Evolutionary conservation across 2,329 filamentous ascomycete genomes (phyloP).

Genomic region (Spiromastix sp.): DNA sequence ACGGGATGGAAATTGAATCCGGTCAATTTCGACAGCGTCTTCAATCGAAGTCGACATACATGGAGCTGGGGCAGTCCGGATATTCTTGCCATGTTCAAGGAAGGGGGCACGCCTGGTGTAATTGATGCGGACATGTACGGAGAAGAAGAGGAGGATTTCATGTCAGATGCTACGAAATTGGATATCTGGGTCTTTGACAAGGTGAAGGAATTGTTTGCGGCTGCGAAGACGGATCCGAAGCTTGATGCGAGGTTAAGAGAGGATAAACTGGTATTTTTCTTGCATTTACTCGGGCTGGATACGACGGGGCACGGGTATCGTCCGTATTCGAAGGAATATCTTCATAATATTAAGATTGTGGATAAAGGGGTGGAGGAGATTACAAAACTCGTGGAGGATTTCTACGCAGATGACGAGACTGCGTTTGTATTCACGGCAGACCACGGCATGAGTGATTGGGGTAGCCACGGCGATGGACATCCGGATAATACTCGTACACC

Average conservation of each 20-base stretch:
- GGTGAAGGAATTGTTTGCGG: conserved; percentile 75
- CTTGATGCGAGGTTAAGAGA: conserved; percentile 62
- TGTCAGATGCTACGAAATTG: conserved; percentile 65
- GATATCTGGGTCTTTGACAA: conserved; percentile 95
- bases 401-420: conserved; percentile 75
- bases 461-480: conserved; percentile 96
- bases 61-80: conserved; percentile 99
- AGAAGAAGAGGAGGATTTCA: conserved; percentile 82
- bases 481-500: conserved; percentile 95
- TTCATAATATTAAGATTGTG: conserved; percentile 89
- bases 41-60: conserved; percentile 91
- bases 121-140: conserved; percentile 82
- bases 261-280: conserved; percentile 87
- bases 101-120: conserved; percentile 76
- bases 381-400: conserved; percentile 67
- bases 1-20: conserved; percentile 99
- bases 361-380: conserved; percentile 84
- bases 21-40: conserved; percentile 96
- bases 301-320: conserved; percentile 78
- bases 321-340: conserved; percentile 90
- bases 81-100: conserved; percentile 93
- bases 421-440: conserved; percentile 96
- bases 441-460: conserved; percentile 98
- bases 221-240: conserved; percentile 67
- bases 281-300: conserved; percentile 86